Percentiles rank a stretch among this genome's conserved stretches.
These are phyloP conservation scores for Luzula sylvatica DNA, from an alignment of 176 grass and related monocot species.

Conservation along the genomic window DNA sequence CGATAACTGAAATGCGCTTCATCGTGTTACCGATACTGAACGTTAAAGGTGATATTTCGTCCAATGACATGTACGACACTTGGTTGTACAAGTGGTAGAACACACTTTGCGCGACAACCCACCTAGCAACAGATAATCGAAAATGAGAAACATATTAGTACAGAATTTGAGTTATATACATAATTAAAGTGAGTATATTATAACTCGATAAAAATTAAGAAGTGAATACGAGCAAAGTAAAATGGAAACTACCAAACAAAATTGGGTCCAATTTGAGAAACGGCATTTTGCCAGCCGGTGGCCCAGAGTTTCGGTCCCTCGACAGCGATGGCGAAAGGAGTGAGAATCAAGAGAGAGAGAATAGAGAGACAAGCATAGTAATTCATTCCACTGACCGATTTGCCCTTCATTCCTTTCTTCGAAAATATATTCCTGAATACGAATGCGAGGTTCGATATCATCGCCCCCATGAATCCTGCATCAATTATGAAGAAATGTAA, in stretches of 20 bases:
- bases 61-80: slow-evolving; percentile 94
- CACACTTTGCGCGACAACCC: slow-evolving; percentile 86
- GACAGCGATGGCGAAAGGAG: slow-evolving; percentile 74
- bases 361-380: slow-evolving; percentile 98
- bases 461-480: slow-evolving; percentile 94
- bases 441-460: slow-evolving; percentile 94
- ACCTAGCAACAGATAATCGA: slow-evolving; percentile 32
- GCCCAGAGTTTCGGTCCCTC: slow-evolving; percentile 94
- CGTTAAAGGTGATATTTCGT: slow-evolving; percentile 87
- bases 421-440: slow-evolving; percentile 92
- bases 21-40: slow-evolving; percentile 96
- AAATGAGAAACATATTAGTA: not conserved
- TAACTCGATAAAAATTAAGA: too few species aligned
- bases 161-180: slow-evolving; percentile 13
- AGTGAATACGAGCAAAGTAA: not conserved
- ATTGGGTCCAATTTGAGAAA: slow-evolving; percentile 72
- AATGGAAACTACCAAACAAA: slow-evolving; percentile 56
- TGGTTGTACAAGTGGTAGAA: slow-evolving; percentile 99
- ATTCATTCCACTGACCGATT: slow-evolving; percentile 90
- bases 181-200: too few species aligned
- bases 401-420: slow-evolving; percentile 96
- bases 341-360: slow-evolving; percentile 74
- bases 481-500: not conserved
- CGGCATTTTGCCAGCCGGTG: slow-evolving; percentile 71
- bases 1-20: slow-evolving; percentile 93